phyloP scores from a whole-genome alignment of 2,329 filamentous ascomycete genomes.

The Atkinsonella hypoxylon region DNA sequence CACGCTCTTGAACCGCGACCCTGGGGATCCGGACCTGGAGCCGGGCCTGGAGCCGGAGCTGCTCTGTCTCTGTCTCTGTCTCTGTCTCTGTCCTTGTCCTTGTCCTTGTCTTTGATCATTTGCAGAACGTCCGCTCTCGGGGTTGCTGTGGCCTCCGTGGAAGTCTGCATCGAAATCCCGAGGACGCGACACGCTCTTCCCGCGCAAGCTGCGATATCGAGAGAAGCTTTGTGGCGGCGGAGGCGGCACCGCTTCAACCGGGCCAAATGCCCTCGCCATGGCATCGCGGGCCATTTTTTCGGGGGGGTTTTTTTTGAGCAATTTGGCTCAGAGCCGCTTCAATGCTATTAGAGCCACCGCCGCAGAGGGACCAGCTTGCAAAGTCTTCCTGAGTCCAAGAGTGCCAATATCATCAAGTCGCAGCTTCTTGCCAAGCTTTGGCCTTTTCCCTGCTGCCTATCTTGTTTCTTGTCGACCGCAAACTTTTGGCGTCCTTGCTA shows the following conservation, averaged over 20 bases:
- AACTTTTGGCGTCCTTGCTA: no score
- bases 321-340: no score
- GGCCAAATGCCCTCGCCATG: constrained; percentile 1
- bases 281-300: constrained; percentile 6
- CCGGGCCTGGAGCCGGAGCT: not conserved
- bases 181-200: constrained; percentile 22
- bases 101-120: not conserved
- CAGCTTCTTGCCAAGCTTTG: not conserved
- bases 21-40: not conserved
- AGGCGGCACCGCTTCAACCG: constrained; percentile 9
- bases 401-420: no score
- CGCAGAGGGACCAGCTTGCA: no score
- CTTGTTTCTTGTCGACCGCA: no score
- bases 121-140: not conserved
- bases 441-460: no score
- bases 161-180: constrained; percentile 19
- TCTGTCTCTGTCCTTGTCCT: no score
- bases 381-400: no score
- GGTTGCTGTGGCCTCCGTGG: constrained; percentile 9
- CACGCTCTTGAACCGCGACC: constrained; percentile 11
- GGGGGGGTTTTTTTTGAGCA: no score
- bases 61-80: not conserved
- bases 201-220: constrained; percentile 21
- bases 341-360: no score
- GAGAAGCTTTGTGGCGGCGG: constrained; percentile 15